These are phyloP conservation scores for Dacryopinax spathularia DNA, from an alignment of 768 basidiomycete species.

Conservation along the genomic window DNA sequence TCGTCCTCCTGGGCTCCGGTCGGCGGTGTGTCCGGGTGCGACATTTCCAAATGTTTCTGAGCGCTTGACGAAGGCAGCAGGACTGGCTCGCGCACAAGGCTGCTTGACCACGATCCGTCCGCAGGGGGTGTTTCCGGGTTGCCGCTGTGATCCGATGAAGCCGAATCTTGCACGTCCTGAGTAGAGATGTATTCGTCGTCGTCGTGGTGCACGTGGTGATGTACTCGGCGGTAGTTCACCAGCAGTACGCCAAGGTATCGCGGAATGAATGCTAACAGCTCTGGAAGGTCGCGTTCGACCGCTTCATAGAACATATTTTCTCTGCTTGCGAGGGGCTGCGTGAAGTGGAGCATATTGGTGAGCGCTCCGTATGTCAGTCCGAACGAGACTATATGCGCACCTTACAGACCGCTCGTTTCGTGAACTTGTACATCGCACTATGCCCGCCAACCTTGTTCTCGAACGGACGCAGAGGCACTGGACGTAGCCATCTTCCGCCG, in stretches of 20 bases:
- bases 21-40: not conserved
- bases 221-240: conserved; percentile 80
- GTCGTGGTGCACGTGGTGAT: conserved; percentile 17
- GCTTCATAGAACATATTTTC: conserved; percentile 98
- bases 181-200: conserved; percentile 26
- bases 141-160: not conserved
- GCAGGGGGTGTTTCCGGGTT: not conserved
- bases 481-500: conserved; percentile 34
- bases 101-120: not conserved
- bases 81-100: not conserved
- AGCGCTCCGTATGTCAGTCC: not conserved
- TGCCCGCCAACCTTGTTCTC: conserved; percentile 97
- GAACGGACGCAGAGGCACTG: conserved; percentile 88
- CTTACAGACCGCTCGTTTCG: conserved; percentile 95
- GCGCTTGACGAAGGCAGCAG: not conserved
- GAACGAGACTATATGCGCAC: conserved; percentile 33
- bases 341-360: conserved; percentile 10
- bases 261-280: conserved; percentile 86
- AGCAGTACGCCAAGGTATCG: conserved; percentile 97
- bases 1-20: conserved; percentile 35
- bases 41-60: not conserved
- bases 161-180: not conserved
- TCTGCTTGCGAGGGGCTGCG: conserved; percentile 85
- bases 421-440: conserved; percentile 94
- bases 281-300: conserved; percentile 85